Evolutionary conservation across 176 grass and related monocot species (phyloP).

Genomic region (Triticum urartu): DNA sequence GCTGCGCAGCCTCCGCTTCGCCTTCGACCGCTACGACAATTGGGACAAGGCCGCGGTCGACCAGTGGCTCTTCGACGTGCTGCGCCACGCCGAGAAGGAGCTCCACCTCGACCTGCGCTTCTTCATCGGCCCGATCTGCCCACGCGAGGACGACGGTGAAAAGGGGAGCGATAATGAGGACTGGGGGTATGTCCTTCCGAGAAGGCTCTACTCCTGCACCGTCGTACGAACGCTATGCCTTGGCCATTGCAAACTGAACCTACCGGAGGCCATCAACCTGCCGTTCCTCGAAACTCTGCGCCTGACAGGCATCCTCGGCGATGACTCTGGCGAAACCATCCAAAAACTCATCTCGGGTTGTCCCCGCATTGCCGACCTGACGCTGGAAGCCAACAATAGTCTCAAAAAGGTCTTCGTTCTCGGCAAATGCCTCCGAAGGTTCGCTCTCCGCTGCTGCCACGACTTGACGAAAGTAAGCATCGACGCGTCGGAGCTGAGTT

Average conservation of each 20-base stretch:
- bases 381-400: neutral
- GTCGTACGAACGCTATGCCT: neutral
- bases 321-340: neutral
- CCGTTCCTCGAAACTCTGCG: neutral
- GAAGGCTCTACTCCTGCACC: neutral
- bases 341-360: neutral
- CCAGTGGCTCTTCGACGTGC: neutral
- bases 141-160: neutral
- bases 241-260: neutral
- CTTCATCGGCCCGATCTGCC: neutral
- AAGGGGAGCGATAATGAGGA: no score
- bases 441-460: neutral
- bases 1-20: neutral
- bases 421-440: neutral
- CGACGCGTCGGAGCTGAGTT: neutral
- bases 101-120: conserved; percentile 14
- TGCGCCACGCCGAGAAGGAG: neutral
- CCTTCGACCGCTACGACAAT: neutral
- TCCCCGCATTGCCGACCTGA: neutral
- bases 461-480: neutral
- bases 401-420: neutral
- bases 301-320: neutral
- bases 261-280: neutral
- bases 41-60: neutral
- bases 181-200: neutral